These are phyloP conservation scores for Telopea speciosissima DNA, from an alignment of 177 flowering plant species.

Conservation along the genomic window DNA sequence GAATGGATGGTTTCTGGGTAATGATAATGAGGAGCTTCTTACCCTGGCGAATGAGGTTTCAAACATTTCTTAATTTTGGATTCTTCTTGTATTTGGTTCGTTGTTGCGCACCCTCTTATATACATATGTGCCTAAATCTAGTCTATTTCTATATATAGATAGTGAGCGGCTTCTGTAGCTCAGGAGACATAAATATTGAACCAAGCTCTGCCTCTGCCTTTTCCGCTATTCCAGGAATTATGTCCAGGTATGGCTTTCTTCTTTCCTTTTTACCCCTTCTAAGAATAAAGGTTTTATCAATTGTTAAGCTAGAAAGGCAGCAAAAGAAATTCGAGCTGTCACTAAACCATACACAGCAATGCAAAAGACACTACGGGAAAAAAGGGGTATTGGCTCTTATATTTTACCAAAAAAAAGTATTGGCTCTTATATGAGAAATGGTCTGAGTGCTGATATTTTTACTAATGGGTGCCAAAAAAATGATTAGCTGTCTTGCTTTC, in stretches of 20 bases:
- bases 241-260: conserved; percentile 29
- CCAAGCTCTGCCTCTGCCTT: conserved; percentile 20
- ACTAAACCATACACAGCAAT: no score
- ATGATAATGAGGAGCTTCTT: conserved; percentile 36
- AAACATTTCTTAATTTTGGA: not conserved
- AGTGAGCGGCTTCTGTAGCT: conserved; percentile 24
- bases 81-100: not conserved
- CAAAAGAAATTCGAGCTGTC: no score
- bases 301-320: no score
- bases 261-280: no score
- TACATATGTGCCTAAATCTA: not conserved
- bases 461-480: no score
- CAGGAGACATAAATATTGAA: conserved; percentile 19
- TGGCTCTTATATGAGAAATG: no score
- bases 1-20: conserved; percentile 40
- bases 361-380: no score
- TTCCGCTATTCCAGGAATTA: conserved; percentile 27
- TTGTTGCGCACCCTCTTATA: not conserved
- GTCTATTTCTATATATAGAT: conserved; percentile 21
- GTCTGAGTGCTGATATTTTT: no score
- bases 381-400: no score
- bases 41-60: conserved; percentile 47
- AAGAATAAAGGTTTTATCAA: no score
- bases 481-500: no score
- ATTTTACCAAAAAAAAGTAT: no score